phyloP scores from a whole-genome alignment of 345 rosid species.

The Garcia nutans region DNA sequence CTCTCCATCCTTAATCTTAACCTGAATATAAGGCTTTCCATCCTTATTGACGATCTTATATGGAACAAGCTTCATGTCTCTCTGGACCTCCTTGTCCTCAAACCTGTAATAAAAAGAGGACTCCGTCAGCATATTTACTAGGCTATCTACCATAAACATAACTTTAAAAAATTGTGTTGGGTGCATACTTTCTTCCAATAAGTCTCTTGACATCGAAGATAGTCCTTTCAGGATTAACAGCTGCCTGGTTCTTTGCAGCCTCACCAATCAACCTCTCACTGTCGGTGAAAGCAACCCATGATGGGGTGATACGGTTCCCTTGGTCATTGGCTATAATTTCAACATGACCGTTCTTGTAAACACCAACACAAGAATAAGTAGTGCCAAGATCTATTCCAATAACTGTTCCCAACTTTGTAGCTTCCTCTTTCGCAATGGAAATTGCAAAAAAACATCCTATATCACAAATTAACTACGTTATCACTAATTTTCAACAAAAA shows the following conservation, averaged over 20 bases:
- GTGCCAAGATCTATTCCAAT: conserved; percentile 98
- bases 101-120: conserved; percentile 45
- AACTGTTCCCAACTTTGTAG: conserved; percentile 80
- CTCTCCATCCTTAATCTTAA: conserved; percentile 86
- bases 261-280: conserved; percentile 91
- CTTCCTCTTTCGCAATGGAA: conserved; percentile 66
- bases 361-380: conserved; percentile 96
- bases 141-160: neutral
- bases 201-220: conserved; percentile 91
- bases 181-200: conserved; percentile 82
- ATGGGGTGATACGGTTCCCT: conserved; percentile 96
- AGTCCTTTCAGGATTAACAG: conserved; percentile 83
- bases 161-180: neutral
- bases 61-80: conserved; percentile 86
- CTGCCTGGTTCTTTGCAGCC: conserved; percentile 98
- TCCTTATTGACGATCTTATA: conserved; percentile 90
- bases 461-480: neutral
- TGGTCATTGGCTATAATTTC: conserved; percentile 98
- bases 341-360: conserved; percentile 92
- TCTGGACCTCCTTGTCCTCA: conserved; percentile 92
- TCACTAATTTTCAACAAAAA: neutral
- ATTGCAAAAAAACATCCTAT: conserved; percentile 59
- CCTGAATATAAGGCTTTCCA: conserved; percentile 93
- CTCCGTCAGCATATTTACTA: conserved; percentile 3
- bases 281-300: conserved; percentile 97